phyloP scores from a whole-genome alignment of 257 asterid species.

The Marsdenia floribunda region DNA sequence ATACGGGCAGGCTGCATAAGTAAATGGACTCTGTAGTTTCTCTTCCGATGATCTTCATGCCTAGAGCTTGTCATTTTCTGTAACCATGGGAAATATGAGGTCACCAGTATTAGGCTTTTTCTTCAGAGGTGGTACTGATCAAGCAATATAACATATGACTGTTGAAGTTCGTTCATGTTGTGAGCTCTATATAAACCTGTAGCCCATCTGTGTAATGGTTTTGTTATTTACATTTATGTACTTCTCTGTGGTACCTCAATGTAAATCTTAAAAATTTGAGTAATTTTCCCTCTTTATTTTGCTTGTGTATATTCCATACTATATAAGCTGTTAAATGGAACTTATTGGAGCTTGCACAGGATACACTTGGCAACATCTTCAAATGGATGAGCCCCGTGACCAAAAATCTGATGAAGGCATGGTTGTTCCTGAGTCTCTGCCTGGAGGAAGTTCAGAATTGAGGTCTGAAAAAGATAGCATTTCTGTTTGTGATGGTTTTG shows the following conservation, averaged over 20 bases:
- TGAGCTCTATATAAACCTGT: background rate
- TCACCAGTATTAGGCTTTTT: too few relatives aligned
- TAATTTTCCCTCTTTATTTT: background rate
- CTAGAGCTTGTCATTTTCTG: too few relatives aligned
- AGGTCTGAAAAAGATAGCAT: constrained; percentile 46
- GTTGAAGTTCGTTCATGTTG: background rate
- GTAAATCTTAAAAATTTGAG: background rate
- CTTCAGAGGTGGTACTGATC: background rate
- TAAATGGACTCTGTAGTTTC: background rate
- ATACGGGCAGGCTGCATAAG: background rate
- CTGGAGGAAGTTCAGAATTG: constrained; percentile 42
- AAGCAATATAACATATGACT: background rate
- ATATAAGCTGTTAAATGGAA: constrained; percentile 6
- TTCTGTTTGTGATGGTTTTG: constrained; percentile 36
- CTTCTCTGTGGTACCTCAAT: background rate
- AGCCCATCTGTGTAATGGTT: background rate
- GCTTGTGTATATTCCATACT: background rate
- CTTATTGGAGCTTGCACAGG: constrained; percentile 35
- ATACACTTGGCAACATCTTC: constrained; percentile 36
- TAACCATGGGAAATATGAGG: too few relatives aligned
- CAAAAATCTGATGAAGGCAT: constrained; percentile 27
- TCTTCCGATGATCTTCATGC: too few relatives aligned
- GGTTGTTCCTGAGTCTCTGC: constrained; percentile 32
- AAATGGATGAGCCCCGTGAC: constrained; percentile 33
- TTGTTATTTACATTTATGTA: background rate